phyloP scores from a whole-genome alignment of 352 stramenopile species.

The Pythium grandisporangium region DNA sequence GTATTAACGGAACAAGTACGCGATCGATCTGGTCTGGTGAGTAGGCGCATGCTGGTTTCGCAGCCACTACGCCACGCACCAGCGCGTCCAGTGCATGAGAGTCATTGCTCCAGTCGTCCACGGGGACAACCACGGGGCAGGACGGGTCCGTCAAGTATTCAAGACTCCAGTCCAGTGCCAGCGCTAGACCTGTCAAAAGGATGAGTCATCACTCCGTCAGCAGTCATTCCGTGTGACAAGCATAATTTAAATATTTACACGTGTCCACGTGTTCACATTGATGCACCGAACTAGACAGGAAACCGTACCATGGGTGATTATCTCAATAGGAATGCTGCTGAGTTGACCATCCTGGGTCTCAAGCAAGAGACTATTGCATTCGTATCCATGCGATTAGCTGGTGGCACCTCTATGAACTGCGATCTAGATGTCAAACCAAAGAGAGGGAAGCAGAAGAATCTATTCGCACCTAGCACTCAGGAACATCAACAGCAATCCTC shows the following conservation, averaged over 20 bases:
- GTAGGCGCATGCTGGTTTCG: no score
- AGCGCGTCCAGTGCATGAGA: slow-evolving; percentile 20
- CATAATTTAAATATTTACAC: no score
- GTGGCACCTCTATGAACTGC: neutral
- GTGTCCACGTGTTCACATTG: no score
- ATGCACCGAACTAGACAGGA: no score
- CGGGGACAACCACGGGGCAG: slow-evolving; percentile 26
- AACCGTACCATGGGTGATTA: slow-evolving; percentile 19
- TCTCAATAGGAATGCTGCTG: slow-evolving; percentile 12
- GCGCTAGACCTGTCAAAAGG: slow-evolving; percentile 41
- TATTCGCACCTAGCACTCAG: slow-evolving; percentile 16
- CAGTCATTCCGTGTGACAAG: no score
- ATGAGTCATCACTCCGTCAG: no score
- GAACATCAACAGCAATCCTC: slow-evolving; percentile 29
- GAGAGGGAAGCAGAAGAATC: neutral
- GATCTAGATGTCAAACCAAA: neutral
- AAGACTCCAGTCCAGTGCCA: slow-evolving; percentile 38
- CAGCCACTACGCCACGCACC: slow-evolving; percentile 28
- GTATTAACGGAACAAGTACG: slow-evolving; percentile 21
- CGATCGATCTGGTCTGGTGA: no score
- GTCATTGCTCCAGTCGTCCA: slow-evolving; percentile 40
- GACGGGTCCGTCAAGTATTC: slow-evolving; percentile 26
- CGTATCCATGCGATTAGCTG: no score
- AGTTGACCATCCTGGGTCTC: slow-evolving; percentile 29
- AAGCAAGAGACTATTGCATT: slow-evolving; percentile 32